Conservation (phyloP, 257 asterid genomes). For the Nicotiana paniculata region DNA sequence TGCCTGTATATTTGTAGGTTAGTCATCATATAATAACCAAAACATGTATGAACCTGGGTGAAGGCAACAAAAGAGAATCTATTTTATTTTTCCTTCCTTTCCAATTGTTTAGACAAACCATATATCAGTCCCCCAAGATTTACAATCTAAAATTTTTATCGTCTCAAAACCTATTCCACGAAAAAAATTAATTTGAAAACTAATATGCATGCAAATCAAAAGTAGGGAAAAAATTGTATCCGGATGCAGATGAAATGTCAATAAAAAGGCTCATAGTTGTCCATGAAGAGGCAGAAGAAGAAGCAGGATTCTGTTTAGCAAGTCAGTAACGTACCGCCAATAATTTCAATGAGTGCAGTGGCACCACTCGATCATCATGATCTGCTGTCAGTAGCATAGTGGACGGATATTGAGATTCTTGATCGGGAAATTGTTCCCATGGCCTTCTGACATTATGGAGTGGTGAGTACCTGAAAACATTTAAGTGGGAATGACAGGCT, state of each 20-base stretch:
- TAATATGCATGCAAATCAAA: not conserved
- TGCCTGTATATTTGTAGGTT: not conserved
- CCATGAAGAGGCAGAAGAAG: not conserved
- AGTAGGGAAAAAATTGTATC: not conserved
- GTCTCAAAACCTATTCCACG: not conserved
- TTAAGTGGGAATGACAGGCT: not conserved
- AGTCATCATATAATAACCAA: not conserved
- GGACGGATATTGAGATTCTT: slow-evolving; percentile 67
- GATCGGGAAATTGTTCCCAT: slow-evolving; percentile 57
- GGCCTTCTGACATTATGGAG: slow-evolving; percentile 89
- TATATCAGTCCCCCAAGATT: not conserved
- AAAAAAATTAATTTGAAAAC: too few relatives aligned
- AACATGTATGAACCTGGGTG: not conserved
- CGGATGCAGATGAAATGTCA: not conserved
- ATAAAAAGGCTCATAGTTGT: slow-evolving; percentile 1
- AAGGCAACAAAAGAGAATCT: not conserved
- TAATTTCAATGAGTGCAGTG: slow-evolving; percentile 84
- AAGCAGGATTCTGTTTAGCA: not conserved
- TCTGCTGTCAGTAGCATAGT: slow-evolving; percentile 96
- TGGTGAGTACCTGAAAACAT: slow-evolving; percentile 66
- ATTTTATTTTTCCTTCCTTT: not conserved
- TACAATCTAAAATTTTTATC: not conserved
- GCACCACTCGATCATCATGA: slow-evolving; percentile 98
- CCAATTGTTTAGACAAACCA: not conserved
- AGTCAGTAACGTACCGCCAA: slow-evolving; percentile 49